A percentile compares a stretch with the other conserved stretches of the same genome.
These are phyloP conservation scores for Physcomitrellopsis africana DNA, from an alignment of 225 moss, liverwort and hornwort species.

Conservation along the genomic window DNA sequence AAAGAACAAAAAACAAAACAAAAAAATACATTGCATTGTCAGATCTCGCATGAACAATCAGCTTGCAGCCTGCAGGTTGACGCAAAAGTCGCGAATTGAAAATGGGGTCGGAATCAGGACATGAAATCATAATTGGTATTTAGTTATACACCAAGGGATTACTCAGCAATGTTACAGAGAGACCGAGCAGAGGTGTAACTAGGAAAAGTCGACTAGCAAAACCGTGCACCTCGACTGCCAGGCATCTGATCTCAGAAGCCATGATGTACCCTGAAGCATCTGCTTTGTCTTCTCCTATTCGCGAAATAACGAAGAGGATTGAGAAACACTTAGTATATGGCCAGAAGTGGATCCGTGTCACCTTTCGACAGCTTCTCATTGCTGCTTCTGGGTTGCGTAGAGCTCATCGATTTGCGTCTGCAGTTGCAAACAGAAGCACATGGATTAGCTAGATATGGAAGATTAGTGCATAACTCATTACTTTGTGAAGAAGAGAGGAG, in stretches of 20 bases:
- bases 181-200: no score
- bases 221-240: background rate
- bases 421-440: conserved; percentile 9
- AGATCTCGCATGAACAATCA: no score
- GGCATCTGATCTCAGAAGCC: conserved; percentile 6
- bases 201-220: no score
- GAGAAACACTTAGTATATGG: background rate
- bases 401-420: conserved; percentile 69
- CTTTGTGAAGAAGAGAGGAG: background rate
- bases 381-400: conserved; percentile 62
- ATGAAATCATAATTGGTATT: no score
- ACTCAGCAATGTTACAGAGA: no score
- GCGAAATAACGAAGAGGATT: background rate
- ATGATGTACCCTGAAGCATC: background rate
- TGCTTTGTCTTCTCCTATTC: background rate
- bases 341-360: background rate
- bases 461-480: no score
- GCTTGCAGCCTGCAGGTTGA: no score
- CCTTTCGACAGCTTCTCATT: conserved; percentile 16
- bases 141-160: no score
- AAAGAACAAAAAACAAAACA: no score
- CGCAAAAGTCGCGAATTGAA: no score
- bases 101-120: no score
- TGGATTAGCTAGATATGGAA: background rate
- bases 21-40: no score